A percentile compares a stretch with the other conserved stretches of the same genome.
Conservation (phyloP, 2,329 filamentous ascomycete genomes). For the Ilyonectria robusta region DNA sequence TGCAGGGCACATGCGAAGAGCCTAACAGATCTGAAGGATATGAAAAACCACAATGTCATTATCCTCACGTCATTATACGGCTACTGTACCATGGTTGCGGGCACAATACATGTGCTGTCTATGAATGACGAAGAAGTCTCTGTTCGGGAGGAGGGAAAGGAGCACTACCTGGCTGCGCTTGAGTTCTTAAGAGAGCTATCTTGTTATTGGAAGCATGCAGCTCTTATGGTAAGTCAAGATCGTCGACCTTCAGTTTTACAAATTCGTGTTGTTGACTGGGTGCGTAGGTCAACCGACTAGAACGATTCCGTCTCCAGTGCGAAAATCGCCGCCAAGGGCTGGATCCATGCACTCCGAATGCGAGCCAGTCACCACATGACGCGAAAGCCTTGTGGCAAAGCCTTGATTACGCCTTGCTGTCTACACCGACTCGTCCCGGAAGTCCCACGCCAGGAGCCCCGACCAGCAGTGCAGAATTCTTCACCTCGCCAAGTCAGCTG, state of each 20-base stretch:
- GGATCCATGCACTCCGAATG: constrained; percentile 1
- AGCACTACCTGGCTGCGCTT: neutral
- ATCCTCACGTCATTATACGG: constrained; percentile 6
- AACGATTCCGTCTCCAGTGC: neutral
- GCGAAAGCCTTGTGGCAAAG: constrained; percentile 9
- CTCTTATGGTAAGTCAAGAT: neutral
- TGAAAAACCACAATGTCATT: constrained; percentile 5
- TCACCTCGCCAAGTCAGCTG: neutral
- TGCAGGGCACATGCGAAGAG: constrained; percentile 8
- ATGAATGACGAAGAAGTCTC: constrained; percentile 3
- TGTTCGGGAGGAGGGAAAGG: neutral
- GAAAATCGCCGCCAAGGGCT: neutral
- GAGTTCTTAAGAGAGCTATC: constrained; percentile 3
- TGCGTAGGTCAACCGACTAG: neutral
- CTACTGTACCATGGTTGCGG: constrained; percentile 11
- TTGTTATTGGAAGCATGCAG: constrained; percentile 12
- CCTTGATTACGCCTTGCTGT: constrained; percentile 8
- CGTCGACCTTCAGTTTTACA: neutral
- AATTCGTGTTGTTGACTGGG: neutral
- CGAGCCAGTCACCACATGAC: neutral
- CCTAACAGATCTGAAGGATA: neutral
- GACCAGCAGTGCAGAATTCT: neutral
- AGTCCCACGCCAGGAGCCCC: neutral
- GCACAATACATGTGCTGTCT: constrained; percentile 4
- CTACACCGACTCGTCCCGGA: neutral